Conservation (phyloP, 495 filamentous ascomycete genomes). For the Venustampulla echinocandica region DNA sequence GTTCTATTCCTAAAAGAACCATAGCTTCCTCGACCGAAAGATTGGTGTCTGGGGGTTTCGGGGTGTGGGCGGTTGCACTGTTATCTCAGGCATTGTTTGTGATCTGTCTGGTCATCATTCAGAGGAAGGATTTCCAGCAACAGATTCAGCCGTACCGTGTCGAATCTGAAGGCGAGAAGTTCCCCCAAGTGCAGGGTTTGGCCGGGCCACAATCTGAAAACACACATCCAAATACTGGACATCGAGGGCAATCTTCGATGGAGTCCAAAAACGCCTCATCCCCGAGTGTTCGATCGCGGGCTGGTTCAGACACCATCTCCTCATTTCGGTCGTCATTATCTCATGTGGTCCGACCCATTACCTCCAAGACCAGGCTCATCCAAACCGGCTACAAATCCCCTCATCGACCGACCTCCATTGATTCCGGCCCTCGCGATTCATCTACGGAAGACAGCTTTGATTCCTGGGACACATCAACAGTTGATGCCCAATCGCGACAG, state of each 20-base stretch:
- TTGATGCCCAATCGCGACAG: slow-evolving; percentile 49
- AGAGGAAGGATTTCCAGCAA: slow-evolving; percentile 16
- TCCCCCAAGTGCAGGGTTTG: slow-evolving; percentile 20
- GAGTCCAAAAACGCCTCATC: slow-evolving; percentile 24
- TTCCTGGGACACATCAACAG: slow-evolving; percentile 57
- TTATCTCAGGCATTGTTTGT: slow-evolving; percentile 22
- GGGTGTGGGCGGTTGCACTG: slow-evolving; percentile 24
- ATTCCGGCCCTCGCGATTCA: slow-evolving; percentile 27
- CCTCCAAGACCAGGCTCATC: slow-evolving; percentile 41
- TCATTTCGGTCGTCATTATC: slow-evolving; percentile 47
- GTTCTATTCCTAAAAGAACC: slow-evolving; percentile 12
- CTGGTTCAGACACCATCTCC: slow-evolving; percentile 38
- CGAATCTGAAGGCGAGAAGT: slow-evolving; percentile 7
- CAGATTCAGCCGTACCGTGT: slow-evolving; percentile 15
- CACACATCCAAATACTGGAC: background rate
- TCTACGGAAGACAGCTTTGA: slow-evolving; percentile 50
- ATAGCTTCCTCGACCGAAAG: slow-evolving; percentile 11
- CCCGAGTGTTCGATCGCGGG: slow-evolving; percentile 15
- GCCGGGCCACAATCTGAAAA: slow-evolving; percentile 13
- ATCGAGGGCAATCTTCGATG: slow-evolving; percentile 19
- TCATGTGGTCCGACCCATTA: slow-evolving; percentile 39
- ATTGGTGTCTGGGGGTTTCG: slow-evolving; percentile 23
- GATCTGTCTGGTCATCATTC: slow-evolving; percentile 20
- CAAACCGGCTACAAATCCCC: slow-evolving; percentile 12
- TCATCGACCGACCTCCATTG: slow-evolving; percentile 14